These are phyloP conservation scores for Tuber indicum DNA, from an alignment of 495 filamentous ascomycete species.

Conservation along the genomic window DNA sequence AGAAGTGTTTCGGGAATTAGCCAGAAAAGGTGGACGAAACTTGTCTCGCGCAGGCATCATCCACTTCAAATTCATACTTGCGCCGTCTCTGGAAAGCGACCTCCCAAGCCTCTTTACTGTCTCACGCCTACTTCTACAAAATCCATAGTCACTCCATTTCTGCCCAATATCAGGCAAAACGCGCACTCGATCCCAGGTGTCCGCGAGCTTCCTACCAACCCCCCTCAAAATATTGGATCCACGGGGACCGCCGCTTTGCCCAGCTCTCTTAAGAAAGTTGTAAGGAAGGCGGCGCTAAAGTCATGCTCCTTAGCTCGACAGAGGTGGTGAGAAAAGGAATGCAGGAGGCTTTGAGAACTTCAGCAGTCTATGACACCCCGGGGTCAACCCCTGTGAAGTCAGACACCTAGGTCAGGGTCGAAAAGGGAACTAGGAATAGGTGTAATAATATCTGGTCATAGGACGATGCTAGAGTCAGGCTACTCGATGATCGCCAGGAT, in stretches of 20 bases:
- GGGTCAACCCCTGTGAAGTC: slow-evolving; percentile 31
- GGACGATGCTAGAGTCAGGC: slow-evolving; percentile 80
- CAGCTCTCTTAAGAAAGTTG: slow-evolving; percentile 68
- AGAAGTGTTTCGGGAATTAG: slow-evolving; percentile 48
- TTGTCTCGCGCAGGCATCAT: slow-evolving; percentile 45
- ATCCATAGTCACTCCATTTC: slow-evolving; percentile 75
- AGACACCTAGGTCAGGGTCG: slow-evolving; percentile 69
- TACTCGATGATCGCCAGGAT: slow-evolving; percentile 62
- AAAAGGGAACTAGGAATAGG: slow-evolving; percentile 88
- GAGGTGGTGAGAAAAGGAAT: slow-evolving; percentile 79
- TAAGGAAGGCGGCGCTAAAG: slow-evolving; percentile 63
- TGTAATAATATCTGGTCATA: slow-evolving; percentile 98
- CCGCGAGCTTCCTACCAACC: slow-evolving; percentile 72
- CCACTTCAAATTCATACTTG: slow-evolving; percentile 48
- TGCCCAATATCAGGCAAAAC: slow-evolving; percentile 91
- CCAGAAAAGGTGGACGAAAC: slow-evolving; percentile 49
- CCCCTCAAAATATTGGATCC: slow-evolving; percentile 55
- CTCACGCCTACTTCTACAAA: slow-evolving; percentile 62
- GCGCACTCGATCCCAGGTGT: slow-evolving; percentile 93
- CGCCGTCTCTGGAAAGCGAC: slow-evolving; percentile 62
- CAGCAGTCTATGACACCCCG: slow-evolving; percentile 40
- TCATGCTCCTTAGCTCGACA: slow-evolving; percentile 76
- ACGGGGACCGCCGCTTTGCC: slow-evolving; percentile 53
- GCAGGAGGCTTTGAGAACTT: slow-evolving; percentile 71
- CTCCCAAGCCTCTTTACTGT: slow-evolving; percentile 63